Base-by-base conservation (phyloP, 1,284 basidiomycete genomes). In the Singerocomus inundabilis region DNA sequence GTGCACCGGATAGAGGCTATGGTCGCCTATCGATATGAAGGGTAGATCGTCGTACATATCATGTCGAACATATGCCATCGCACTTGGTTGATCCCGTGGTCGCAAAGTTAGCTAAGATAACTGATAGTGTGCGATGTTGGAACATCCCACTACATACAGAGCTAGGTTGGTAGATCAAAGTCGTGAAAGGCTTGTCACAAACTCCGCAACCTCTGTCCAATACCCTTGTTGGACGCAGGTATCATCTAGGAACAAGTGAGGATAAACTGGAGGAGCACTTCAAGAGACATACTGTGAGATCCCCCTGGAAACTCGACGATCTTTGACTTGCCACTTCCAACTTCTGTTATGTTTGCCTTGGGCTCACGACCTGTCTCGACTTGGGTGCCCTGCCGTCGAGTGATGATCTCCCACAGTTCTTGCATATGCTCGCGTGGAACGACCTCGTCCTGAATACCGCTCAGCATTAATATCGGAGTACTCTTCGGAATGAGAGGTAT, bases 1-100 rank as follows among this genome's bases (percentile, higher is more conserved):
- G 82, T 93, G 26, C 92, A 95, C 65, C 82, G 89, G 52, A 88
- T 95, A 67, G 92, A 94, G 69, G 90, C 88, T 18, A 89, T 91
- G 88, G 88, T 91, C 45, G 87, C 88, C 13, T 91, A 91, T 72
- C 79, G 88, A 38, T 90, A 89, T 59, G 88, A 90, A 51, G 77
- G 76, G 29, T 80, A 61, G 48, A 31, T 8, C 1, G 26, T 31
- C 8, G 21, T 25, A 10, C 21, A n/a, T 29, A 25, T 34, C 2
- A 6, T 46, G 25, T 42, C 8, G 28, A 18, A 24, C 6, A 12
- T 44, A 30, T 32, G 45, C 26, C 34, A 26, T 44, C 48, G 21
- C 30, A 12, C 15, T 40, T 24, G 21, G 16, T 43, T 28, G 18
- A 36, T 42, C 26, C 25, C 46, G 34, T 11, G 10, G 6, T 28